phyloP scores from a whole-genome alignment of 202 grass and related monocot species.

The Carex sylvatica region DNA sequence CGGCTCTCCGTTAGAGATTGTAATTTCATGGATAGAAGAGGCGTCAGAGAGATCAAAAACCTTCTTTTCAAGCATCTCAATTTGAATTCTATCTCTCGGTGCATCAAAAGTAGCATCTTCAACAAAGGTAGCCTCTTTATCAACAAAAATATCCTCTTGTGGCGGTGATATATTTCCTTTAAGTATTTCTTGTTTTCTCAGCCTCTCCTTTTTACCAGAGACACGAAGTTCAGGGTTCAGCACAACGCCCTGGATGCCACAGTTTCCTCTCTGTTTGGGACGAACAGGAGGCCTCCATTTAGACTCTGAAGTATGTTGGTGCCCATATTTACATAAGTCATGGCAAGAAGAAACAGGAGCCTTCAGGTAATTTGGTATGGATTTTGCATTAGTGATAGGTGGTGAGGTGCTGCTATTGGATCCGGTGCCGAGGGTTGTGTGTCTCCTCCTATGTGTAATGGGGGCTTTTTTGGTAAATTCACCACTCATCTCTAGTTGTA shows the following conservation, averaged over 20 bases:
- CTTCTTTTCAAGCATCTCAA: conserved; percentile 26
- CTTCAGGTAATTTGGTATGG: conserved; percentile 57
- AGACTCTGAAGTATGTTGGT: conserved; percentile 42
- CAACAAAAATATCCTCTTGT: conserved; percentile 36
- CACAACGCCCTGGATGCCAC: conserved; percentile 7
- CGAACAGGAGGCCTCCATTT: conserved; percentile 37
- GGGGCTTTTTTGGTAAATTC: conserved; percentile 30
- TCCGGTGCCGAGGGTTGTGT: neutral
- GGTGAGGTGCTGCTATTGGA: conserved; percentile 5
- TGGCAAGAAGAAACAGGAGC: conserved; percentile 68
- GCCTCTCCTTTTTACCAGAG: conserved; percentile 2
- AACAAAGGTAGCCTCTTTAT: conserved; percentile 28
- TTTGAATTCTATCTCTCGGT: neutral
- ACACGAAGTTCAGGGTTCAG: conserved; percentile 18
- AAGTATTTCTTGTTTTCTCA: conserved; percentile 24
- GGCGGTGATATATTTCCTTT: conserved; percentile 19
- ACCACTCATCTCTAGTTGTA: conserved; percentile 39
- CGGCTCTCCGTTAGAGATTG: neutral
- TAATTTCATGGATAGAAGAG: neutral
- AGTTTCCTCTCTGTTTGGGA: conserved; percentile 8
- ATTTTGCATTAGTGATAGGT: conserved; percentile 36
- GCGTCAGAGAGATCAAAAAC: conserved; percentile 33
- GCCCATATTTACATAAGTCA: conserved; percentile 75
- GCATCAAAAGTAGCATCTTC: neutral
- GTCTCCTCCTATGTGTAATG: neutral